A percentile compares a stretch with the other conserved stretches of the same genome.
Evolutionary conservation across 495 filamentous ascomycete species (phyloP).

Genomic region (Clavariopsis aquatica): DNA sequence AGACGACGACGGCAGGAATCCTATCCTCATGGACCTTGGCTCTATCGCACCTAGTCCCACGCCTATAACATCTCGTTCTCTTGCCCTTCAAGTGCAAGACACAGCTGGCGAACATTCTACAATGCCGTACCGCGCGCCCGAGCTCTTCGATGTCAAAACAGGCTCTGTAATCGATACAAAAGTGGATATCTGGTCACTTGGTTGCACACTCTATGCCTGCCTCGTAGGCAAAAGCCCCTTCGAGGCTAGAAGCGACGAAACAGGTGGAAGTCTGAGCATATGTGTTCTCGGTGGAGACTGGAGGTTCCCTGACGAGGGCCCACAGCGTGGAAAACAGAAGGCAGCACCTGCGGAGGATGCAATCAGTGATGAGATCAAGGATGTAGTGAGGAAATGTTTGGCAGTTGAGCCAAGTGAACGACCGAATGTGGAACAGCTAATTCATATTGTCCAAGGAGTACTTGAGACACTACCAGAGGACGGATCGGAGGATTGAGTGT

Average conservation of each 20-base stretch:
- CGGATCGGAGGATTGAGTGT: conserved; percentile 42
- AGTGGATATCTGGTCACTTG: conserved; percentile 96
- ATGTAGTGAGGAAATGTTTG: conserved; percentile 84
- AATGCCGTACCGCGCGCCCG: conserved; percentile 97
- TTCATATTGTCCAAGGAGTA: conserved; percentile 72
- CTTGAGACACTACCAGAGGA: conserved; percentile 76
- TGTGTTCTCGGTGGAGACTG: conserved; percentile 91
- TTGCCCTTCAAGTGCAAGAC: conserved; percentile 90
- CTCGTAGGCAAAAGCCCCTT: conserved; percentile 95
- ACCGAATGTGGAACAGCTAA: conserved; percentile 88
- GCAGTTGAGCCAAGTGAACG: conserved; percentile 89
- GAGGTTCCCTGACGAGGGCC: conserved; percentile 84
- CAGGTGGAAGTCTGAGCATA: conserved; percentile 86
- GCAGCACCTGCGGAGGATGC: conserved; percentile 53
- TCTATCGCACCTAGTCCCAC: conserved; percentile 86
- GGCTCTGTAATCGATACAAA: conserved; percentile 91
- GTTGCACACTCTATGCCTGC: conserved; percentile 94
- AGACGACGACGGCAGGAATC: conserved; percentile 76
- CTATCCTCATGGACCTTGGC: conserved; percentile 98
- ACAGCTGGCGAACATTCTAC: conserved; percentile 93
- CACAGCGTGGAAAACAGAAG: conserved; percentile 51
- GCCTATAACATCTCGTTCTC: conserved; percentile 87
- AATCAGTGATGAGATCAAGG: conserved; percentile 78
- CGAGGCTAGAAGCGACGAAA: conserved; percentile 92
- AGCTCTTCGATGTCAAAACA: conserved; percentile 97